Evolutionary conservation across 2,329 filamentous ascomycete genomes (phyloP).

Genomic region (Pseudopyricularia cyperi): DNA sequence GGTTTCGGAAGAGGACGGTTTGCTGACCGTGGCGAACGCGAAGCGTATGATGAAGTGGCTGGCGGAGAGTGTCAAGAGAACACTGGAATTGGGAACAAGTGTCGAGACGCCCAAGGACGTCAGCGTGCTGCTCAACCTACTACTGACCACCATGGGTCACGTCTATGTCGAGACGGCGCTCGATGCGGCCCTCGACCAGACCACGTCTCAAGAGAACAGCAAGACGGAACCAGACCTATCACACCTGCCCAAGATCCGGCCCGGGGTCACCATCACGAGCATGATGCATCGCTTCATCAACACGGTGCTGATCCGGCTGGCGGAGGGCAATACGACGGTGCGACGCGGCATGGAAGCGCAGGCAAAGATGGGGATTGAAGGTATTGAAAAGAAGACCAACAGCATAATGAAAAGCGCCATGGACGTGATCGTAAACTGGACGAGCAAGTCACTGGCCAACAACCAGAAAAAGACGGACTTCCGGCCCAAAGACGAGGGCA

Average conservation of each 20-base stretch:
- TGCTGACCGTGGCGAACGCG: constrained; percentile 70
- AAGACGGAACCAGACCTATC: constrained; percentile 80
- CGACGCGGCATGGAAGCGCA: constrained; percentile 81
- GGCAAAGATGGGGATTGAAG: constrained; percentile 56
- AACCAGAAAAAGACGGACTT: constrained; percentile 84
- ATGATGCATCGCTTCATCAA: constrained; percentile 88
- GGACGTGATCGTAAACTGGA: constrained; percentile 63
- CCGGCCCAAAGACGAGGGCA: constrained; percentile 57
- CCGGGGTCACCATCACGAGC: constrained; percentile 78
- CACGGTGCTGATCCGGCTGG: constrained; percentile 80
- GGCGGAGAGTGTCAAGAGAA: constrained; percentile 83
- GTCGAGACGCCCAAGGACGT: constrained; percentile 92
- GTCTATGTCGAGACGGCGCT: constrained; percentile 58
- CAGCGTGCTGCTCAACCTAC: constrained; percentile 66
- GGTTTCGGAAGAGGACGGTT: constrained; percentile 79
- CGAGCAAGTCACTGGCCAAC: constrained; percentile 50
- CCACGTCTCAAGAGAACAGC: constrained; percentile 60
- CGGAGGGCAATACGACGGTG: constrained; percentile 80
- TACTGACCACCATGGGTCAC: constrained; percentile 79
- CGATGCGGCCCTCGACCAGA: constrained; percentile 60
- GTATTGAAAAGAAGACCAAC: constrained; percentile 75
- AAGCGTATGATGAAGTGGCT: constrained; percentile 98
- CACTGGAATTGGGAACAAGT: constrained; percentile 76
- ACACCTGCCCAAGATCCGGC: constrained; percentile 67
- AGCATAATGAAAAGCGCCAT: constrained; percentile 42